Evolutionary conservation across 202 grass and related monocot genomes (phyloP).

Genomic region (Brachypodium distachyon): DNA sequence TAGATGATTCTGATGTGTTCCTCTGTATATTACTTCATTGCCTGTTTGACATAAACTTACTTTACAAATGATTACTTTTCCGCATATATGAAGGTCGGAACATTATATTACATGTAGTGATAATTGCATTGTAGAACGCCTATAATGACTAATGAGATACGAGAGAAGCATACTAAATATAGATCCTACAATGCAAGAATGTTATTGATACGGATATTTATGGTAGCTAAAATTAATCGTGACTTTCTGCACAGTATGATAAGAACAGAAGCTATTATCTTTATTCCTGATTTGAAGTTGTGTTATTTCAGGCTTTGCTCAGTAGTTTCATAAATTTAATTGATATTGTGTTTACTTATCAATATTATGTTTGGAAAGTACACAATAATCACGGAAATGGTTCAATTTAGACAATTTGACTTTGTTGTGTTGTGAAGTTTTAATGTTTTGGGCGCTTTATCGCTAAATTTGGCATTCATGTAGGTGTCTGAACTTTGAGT

Average conservation of each 20-base stretch:
- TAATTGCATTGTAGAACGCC: background rate
- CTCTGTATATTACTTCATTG: background rate
- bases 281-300: background rate
- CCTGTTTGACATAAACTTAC: background rate
- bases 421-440: background rate
- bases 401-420: background rate
- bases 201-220: background rate
- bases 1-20: background rate
- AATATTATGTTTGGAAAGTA: background rate
- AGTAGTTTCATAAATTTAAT: background rate
- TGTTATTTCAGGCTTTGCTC: background rate
- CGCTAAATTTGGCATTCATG: background rate
- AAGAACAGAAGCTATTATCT: background rate
- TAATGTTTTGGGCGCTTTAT: background rate
- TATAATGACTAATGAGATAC: background rate
- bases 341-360: background rate
- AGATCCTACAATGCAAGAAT: background rate
- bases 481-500: background rate
- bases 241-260: background rate
- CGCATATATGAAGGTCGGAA: background rate
- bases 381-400: background rate
- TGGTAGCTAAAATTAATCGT: background rate
- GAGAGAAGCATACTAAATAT: background rate
- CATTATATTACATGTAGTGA: background rate
- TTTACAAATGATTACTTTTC: background rate